Evolutionary conservation across 345 rosid genomes (phyloP).

Genomic region (Psidium guajava): DNA sequence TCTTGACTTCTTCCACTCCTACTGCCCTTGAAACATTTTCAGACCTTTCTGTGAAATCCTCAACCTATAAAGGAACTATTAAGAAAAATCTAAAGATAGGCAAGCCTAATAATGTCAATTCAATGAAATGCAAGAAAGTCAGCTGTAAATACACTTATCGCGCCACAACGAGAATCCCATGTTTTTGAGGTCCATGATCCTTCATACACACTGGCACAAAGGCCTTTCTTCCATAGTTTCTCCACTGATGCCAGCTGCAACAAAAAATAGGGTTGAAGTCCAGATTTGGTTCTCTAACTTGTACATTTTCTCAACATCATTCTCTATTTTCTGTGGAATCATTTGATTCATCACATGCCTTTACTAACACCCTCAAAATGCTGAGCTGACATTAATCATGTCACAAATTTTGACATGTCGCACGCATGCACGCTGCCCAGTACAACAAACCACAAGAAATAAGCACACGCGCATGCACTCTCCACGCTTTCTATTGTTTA

Average conservation of each 20-base stretch:
- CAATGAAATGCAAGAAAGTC: not conserved
- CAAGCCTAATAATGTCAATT: not conserved
- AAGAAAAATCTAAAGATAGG: not conserved
- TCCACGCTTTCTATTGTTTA: not conserved
- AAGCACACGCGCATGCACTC: not conserved
- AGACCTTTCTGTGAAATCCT: constrained; percentile 32
- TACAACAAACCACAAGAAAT: not conserved
- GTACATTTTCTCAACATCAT: not conserved
- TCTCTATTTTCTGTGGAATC: not conserved
- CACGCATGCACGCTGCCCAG: not conserved
- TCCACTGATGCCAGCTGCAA: constrained; percentile 37
- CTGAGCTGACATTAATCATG: not conserved
- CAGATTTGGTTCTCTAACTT: not conserved
- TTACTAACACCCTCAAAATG: not conserved
- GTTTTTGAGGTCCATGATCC: constrained; percentile 38
- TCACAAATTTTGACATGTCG: not conserved
- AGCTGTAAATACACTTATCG: constrained; percentile 21
- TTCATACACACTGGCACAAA: constrained; percentile 29
- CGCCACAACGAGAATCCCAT: constrained; percentile 5
- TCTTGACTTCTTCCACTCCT: constrained; percentile 16
- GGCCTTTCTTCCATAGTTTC: constrained; percentile 41
- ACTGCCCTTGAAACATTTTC: constrained; percentile 41
- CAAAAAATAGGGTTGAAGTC: not conserved
- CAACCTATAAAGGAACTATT: constrained; percentile 17
- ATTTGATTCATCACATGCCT: not conserved